Conservation (phyloP, 106 monocot species). For the Acorus gramineus region DNA sequence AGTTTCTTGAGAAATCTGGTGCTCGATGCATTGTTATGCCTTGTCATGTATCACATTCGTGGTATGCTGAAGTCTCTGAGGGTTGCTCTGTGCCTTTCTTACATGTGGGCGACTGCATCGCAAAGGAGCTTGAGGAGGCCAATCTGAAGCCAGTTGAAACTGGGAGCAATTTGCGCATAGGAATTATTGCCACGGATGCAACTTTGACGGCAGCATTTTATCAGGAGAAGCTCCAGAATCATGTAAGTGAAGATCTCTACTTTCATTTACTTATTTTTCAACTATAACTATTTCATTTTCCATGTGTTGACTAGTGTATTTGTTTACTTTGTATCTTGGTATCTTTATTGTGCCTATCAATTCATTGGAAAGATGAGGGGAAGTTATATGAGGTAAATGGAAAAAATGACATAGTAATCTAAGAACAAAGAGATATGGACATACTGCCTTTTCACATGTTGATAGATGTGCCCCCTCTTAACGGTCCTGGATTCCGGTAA, state of each 20-base stretch:
- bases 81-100: constrained; percentile 64
- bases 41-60: constrained; percentile 39
- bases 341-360: too few species aligned
- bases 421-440: too few species aligned
- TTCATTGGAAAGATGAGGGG: too few species aligned
- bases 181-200: constrained; percentile 28
- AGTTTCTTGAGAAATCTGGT: constrained; percentile 51
- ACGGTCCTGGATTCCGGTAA: too few species aligned
- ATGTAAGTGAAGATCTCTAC: constrained; percentile 14
- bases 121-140: constrained; percentile 35
- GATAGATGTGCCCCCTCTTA: too few species aligned
- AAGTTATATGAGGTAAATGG: too few species aligned
- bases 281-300: too few species aligned
- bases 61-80: constrained; percentile 37
- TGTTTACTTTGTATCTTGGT: too few species aligned
- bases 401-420: too few species aligned
- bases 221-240: constrained; percentile 40
- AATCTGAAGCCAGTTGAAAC: constrained; percentile 51
- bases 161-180: constrained; percentile 47
- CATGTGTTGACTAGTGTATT: too few species aligned
- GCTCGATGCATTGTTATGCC: constrained; percentile 68
- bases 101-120: constrained; percentile 48
- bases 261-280: too few species aligned
- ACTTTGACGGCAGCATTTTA: constrained; percentile 24
- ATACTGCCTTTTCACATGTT: too few species aligned